Evolutionary conservation across 176 grass and related monocot genomes (phyloP), one percentile per base, ranked within the genome.

Genomic region (Elymus sibiricus): DNA sequence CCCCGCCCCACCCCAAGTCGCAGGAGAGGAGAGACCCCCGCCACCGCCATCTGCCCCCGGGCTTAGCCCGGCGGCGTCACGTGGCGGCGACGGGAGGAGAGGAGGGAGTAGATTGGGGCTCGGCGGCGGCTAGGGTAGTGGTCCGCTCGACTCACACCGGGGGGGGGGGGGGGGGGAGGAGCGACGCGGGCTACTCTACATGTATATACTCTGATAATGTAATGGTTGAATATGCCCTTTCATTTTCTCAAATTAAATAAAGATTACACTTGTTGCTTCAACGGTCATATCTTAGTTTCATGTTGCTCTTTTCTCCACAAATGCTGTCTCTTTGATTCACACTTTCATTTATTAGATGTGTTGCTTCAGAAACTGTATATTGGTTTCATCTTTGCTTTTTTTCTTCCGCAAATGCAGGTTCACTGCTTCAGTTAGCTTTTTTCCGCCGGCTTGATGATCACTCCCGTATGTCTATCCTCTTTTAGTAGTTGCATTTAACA

Each of bases 351-450:
- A 66, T 46, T 69, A 69, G 51, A 32, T 79, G 29, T 55, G 24
- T 35, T 79, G 42, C 32, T 79, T 64, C 17, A 77, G 62, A 11
- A 9, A 77, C 42, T 13, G 22, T 63, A 39, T 68, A 81, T 81
- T 55, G 10, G 34, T 88, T 44, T 51, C 56, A 82, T 81, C 49
- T 77, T 85, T 12, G 1, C 24, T 84, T 73, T 85, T 76, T 10
- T 10, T 67, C 85, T 25, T 53, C n/a, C 60, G 27, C 75, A 58
- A 85, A 65, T 78, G 71, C 88, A 93, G 91, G 91, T 28, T 93
- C 91, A 42, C 47, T 93, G 44, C 85, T 93, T 74, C 87, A 93
- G 77, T 78, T 93, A 60, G 88, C 84, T 15, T 84, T 93, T 87
- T 83, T 93, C 22, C 77, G 29, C 25, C 64, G 42, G 79, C 56